A percentile compares a stretch with the other conserved stretches of the same genome.
Conservation (phyloP, 1,139 yeast species). For the Wickerhamomyces sp. region DNA sequence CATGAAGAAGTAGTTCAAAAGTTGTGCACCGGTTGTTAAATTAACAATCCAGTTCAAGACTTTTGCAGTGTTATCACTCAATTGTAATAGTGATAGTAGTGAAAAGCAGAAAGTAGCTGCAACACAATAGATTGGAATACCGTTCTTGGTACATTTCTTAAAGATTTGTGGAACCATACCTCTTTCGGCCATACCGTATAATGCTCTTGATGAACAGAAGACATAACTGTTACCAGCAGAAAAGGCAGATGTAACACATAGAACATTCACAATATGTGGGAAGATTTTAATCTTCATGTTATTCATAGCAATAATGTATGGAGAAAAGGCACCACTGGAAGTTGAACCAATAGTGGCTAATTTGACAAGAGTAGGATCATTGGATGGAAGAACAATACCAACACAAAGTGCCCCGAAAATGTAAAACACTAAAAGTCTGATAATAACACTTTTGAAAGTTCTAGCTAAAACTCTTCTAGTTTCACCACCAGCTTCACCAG, state of each 20-base stretch:
- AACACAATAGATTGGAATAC: constrained; percentile 50
- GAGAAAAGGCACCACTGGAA: constrained; percentile 50
- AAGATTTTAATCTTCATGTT: constrained; percentile 42
- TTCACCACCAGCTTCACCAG: constrained; percentile 46
- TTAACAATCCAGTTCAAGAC: constrained; percentile 68
- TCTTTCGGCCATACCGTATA: constrained; percentile 50
- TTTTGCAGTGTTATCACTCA: constrained; percentile 44
- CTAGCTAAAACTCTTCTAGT: constrained; percentile 45
- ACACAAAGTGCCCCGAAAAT: constrained; percentile 41
- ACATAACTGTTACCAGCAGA: constrained; percentile 64
- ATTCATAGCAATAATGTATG: constrained; percentile 52
- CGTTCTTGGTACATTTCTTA: constrained; percentile 37
- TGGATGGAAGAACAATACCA: constrained; percentile 43
- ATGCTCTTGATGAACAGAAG: constrained; percentile 58
- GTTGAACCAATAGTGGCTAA: constrained; percentile 58
- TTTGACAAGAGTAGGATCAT: constrained; percentile 35
- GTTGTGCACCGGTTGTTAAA: no score
- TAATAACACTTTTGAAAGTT: constrained; percentile 43
- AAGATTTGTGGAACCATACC: constrained; percentile 60
- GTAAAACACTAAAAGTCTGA: constrained; percentile 43
- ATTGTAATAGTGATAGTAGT: constrained; percentile 35
- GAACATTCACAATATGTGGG: constrained; percentile 55
- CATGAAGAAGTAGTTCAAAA: constrained; percentile 57
- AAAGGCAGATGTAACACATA: constrained; percentile 50
- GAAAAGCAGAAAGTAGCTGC: constrained; percentile 34